Evolutionary conservation across 768 basidiomycete genomes (phyloP), one percentile per base, ranked within the genome.

Genomic region (Lanmaoa rubissima): DNA sequence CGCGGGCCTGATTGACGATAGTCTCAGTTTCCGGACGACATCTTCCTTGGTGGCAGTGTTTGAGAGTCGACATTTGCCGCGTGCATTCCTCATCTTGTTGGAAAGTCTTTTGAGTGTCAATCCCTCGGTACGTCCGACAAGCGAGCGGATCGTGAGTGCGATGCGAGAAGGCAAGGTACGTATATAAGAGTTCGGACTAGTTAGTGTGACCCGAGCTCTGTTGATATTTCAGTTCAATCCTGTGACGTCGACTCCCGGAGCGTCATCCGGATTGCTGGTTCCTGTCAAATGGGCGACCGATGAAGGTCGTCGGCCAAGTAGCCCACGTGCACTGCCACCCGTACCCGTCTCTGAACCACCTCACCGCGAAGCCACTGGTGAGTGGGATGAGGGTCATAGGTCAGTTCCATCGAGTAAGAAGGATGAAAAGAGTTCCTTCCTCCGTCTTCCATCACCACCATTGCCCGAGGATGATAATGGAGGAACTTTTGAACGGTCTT

Each of bases 91-190:
- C 5, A 76, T 90, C 1, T 71, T 95, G 14, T 74, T 96, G 28
- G 89, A 92, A 58, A 79, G 81, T 54, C 76, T 96, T 42, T 71
- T 94, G 56, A 81, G 85, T 58, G 77, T 86, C 35, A 71, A 70
- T 3, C 86, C 93, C 0, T 68, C 73, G 4, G 70, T 69, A n/a
- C 78, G 94, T 50, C 90, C 90, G 9, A 82, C 84, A 0, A 85
- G 85, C 46, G 90, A 92, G 59, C 80, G 86, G 48, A 86, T 95
- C 14, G 69, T 78, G n/a, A 70, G 68, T 28, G 92, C 87, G 1
- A 78, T 94, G 53, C 77, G 81, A 35, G 84, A 88, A 38, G 85
- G 92, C 49, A 83, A 79, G 76, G 91, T 92, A 60, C n/a, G 83
- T 78, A n/a, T 50, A 26, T 9, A 31, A 36, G 35, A 24, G 31